A percentile compares a stretch with the other conserved stretches of the same genome.
Evolutionary conservation across 495 filamentous ascomycete genomes (phyloP).

Genomic region (Podospora sp.): DNA sequence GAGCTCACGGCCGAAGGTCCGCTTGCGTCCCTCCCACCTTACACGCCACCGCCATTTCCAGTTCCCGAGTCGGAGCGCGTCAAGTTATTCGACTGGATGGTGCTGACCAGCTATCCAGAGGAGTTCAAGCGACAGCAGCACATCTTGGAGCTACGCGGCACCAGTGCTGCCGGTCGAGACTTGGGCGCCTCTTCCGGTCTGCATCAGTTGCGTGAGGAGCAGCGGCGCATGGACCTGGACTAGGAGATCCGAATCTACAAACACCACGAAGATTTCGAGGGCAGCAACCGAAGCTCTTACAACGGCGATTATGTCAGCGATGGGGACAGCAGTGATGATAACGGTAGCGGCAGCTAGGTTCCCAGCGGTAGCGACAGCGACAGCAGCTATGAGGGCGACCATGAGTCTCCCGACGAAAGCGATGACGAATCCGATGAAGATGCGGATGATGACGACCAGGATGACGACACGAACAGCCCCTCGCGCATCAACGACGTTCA

Average conservation of each 20-base stretch:
- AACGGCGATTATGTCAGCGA: neutral
- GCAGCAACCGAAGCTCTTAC: neutral
- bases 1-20: slow-evolving; percentile 31
- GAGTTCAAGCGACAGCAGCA: slow-evolving; percentile 30
- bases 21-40: slow-evolving; percentile 31
- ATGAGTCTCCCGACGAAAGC: neutral
- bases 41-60: slow-evolving; percentile 34
- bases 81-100: slow-evolving; percentile 43
- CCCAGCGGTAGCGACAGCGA: too few relatives aligned
- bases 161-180: neutral
- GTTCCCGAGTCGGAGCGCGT: slow-evolving; percentile 34
- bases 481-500: too few relatives aligned
- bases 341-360: too few relatives aligned
- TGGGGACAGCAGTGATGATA: neutral
- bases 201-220: slow-evolving; percentile 3
- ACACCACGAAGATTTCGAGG: neutral
- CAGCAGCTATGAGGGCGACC: too few relatives aligned
- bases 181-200: neutral
- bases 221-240: neutral
- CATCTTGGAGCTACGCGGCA: slow-evolving; percentile 11
- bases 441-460: too few relatives aligned
- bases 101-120: slow-evolving; percentile 40
- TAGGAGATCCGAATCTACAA: neutral
- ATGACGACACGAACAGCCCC: too few relatives aligned
- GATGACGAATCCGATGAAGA: neutral